Evolutionary conservation across 2,329 filamentous ascomycete species (phyloP).

Genomic region (Scytalidium lignicola): DNA sequence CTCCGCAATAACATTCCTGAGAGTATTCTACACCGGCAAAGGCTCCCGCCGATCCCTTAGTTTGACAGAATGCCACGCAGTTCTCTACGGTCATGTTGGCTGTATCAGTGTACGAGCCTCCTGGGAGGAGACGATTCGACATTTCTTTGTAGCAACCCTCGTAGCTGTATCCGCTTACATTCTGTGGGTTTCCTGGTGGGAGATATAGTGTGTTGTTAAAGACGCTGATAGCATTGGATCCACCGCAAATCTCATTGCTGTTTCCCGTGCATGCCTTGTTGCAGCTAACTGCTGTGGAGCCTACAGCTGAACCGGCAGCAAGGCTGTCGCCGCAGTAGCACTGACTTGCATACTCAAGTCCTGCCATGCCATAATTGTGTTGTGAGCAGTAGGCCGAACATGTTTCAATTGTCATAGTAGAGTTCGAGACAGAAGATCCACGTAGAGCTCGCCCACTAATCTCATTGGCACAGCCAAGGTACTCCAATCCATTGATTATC

Average conservation of each 20-base stretch:
- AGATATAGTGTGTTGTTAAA: slow-evolving; percentile 11
- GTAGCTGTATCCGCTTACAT: slow-evolving; percentile 14
- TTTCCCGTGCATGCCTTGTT: slow-evolving; percentile 16
- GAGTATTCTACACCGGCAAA: slow-evolving; percentile 32
- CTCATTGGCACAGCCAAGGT: slow-evolving; percentile 24
- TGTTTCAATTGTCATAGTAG: slow-evolving; percentile 14
- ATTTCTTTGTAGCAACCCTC: slow-evolving; percentile 26
- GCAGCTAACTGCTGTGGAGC: slow-evolving; percentile 8
- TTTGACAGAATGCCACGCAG: slow-evolving; percentile 23
- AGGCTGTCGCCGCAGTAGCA: slow-evolving; percentile 17
- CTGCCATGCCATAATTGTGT: slow-evolving; percentile 13
- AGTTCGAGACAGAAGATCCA: slow-evolving; percentile 7
- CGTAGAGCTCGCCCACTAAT: slow-evolving; percentile 17
- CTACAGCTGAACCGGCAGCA: slow-evolving; percentile 1
- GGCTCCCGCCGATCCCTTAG: slow-evolving; percentile 16
- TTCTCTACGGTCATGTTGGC: slow-evolving; percentile 24
- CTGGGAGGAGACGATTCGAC: slow-evolving; percentile 12
- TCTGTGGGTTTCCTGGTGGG: slow-evolving; percentile 7
- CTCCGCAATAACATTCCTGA: slow-evolving; percentile 30
- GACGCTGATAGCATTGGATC: slow-evolving; percentile 6
- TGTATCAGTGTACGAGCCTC: slow-evolving; percentile 9
- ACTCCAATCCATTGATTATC: slow-evolving; percentile 18
- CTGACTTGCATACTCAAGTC: slow-evolving; percentile 14
- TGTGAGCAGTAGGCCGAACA: slow-evolving; percentile 12
- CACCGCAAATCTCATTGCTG: slow-evolving; percentile 15